These are phyloP conservation scores for Malus asiatica DNA, from an alignment of 306 rosid genomes.

Conservation along the genomic window DNA sequence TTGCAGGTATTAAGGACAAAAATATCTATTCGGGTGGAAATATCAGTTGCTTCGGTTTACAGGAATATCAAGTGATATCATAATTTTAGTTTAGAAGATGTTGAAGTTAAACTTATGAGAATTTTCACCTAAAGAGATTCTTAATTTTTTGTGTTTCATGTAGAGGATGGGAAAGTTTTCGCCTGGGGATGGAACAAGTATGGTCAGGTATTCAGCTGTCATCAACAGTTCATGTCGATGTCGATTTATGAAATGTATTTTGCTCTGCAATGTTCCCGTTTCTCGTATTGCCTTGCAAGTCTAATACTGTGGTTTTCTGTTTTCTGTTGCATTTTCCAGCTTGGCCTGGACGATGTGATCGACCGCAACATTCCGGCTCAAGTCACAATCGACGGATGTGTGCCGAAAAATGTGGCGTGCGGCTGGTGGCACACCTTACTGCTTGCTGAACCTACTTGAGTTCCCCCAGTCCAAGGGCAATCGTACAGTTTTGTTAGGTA, in stretches of 20 bases:
- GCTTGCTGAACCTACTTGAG: conserved; percentile 65
- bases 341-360: conserved; percentile 88
- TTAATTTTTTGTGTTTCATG: conserved; percentile 23
- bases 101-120: neutral
- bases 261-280: neutral
- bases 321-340: conserved; percentile 41
- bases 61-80: neutral
- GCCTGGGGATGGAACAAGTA: conserved; percentile 99
- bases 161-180: conserved; percentile 71
- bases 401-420: conserved; percentile 64
- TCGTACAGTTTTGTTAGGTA: conserved; percentile 83
- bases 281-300: neutral
- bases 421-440: conserved; percentile 99
- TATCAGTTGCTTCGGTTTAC: neutral
- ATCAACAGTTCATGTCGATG: neutral
- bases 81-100: neutral
- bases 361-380: conserved; percentile 85
- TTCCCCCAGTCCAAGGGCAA: conserved; percentile 14
- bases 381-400: conserved; percentile 54
- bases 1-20: neutral
- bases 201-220: conserved; percentile 59
- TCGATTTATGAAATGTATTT: neutral
- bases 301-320: neutral
- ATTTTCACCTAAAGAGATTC: neutral
- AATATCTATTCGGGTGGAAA: neutral